Conservation (phyloP, 2,329 filamentous ascomycete genomes). For the Xylariaceae sp. region DNA sequence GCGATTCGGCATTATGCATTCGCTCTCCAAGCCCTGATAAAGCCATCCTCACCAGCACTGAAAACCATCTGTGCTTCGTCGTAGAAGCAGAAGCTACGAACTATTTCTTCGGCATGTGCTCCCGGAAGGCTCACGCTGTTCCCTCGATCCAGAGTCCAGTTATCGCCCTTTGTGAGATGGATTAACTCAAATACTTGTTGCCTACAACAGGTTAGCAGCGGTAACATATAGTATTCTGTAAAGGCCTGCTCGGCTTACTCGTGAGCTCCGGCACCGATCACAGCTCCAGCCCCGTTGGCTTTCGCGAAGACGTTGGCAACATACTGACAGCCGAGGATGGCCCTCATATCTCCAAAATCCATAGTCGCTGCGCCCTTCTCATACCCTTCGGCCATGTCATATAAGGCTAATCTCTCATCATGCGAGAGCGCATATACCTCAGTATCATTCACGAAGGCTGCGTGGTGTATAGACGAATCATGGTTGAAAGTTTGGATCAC, state of each 20-base stretch:
- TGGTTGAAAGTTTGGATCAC: conserved; percentile 81
- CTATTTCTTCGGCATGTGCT: conserved; percentile 68
- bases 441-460: conserved; percentile 69
- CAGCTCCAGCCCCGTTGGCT: conserved; percentile 61
- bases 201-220: conserved; percentile 14
- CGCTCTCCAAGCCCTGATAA: conserved; percentile 62
- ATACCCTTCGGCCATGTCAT: conserved; percentile 69
- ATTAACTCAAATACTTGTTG: conserved; percentile 64
- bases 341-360: conserved; percentile 73
- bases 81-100: conserved; percentile 68
- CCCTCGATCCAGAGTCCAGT: conserved; percentile 61
- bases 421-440: conserved; percentile 77
- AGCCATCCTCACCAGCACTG: conserved; percentile 64
- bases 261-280: conserved; percentile 70
- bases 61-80: conserved; percentile 65
- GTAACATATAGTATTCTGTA: not conserved
- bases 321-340: conserved; percentile 73
- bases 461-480: conserved; percentile 74
- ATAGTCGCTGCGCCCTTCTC: conserved; percentile 61
- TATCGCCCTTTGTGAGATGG: conserved; percentile 58
- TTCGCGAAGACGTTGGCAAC: conserved; percentile 70
- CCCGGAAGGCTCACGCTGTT: conserved; percentile 65
- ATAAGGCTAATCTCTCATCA: conserved; percentile 78
- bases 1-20: conserved; percentile 29
- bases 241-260: conserved; percentile 56